A percentile compares a stretch with the other conserved stretches of the same genome.
Conservation (phyloP, 2,329 filamentous ascomycete genomes). For the Fusarium praegraminearum region DNA sequence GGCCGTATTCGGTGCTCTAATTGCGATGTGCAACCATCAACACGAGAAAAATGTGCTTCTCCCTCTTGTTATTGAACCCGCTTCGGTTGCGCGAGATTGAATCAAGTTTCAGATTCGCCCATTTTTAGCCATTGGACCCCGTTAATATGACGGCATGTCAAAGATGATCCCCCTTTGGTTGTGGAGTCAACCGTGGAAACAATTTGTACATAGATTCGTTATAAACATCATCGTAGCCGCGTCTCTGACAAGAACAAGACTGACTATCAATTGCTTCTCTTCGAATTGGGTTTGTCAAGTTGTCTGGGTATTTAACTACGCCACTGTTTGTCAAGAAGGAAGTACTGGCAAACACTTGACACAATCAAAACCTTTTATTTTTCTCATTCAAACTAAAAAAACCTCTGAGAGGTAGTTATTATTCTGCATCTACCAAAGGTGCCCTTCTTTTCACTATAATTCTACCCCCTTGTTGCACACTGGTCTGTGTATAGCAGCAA, state of each 20-base stretch:
- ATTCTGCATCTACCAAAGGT: neutral
- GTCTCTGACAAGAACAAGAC: neutral
- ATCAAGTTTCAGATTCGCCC: constrained; percentile 35
- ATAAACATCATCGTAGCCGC: constrained; percentile 6
- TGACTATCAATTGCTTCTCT: neutral
- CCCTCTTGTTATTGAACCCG: constrained; percentile 19
- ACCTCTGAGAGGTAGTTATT: neutral
- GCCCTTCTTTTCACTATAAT: neutral
- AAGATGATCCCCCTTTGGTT: constrained; percentile 34
- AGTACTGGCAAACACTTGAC: constrained; percentile 2
- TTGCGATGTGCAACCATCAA: constrained; percentile 36
- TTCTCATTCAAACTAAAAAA: neutral
- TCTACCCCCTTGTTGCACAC: neutral
- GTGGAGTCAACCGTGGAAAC: constrained; percentile 27
- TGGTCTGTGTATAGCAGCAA: constrained; percentile 1
- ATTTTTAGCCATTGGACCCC: constrained; percentile 22
- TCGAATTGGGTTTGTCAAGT: constrained; percentile 3
- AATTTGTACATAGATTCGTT: constrained; percentile 10
- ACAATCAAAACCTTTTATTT: neutral
- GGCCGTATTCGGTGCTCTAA: constrained; percentile 10
- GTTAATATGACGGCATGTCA: constrained; percentile 38
- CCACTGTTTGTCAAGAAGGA: neutral
- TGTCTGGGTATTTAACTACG: neutral
- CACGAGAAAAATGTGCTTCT: constrained; percentile 26
- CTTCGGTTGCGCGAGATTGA: constrained; percentile 25